Base-by-base conservation (phyloP, 768 basidiomycete genomes). In the Cyathus striatus region DNA sequence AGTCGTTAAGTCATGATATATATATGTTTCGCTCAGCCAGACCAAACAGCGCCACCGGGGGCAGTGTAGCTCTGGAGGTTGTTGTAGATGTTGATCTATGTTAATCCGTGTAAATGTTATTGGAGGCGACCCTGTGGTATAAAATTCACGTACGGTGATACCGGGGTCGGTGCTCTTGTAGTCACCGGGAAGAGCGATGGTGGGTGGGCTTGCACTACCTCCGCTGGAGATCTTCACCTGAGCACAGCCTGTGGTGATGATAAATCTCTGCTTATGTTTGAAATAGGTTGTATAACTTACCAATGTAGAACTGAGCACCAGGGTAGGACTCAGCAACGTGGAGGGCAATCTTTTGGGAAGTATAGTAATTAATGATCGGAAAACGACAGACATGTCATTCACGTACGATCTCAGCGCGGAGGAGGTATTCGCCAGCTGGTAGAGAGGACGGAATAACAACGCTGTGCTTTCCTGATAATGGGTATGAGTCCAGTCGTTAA, bases 41-140 rank as follows among this genome's bases (percentile, higher is more conserved):
- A 60, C 68, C 68, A 70, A 43, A 70, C 66, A 33, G 62, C 41
- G 32, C 57, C 57, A 42, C 66, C 68, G 17, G 68, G 68, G 38
- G 60, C 51, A 16, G 71, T 75, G 60, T 76, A 76, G 53, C 62
- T 74, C 51, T 75, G 69, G 32, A 75, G 66, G 56, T 77, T 76
- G 64, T 76, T 75, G 63, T 76, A 75, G 49, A 75, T 75, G 64
- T 76, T 75, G 53, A 73, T 57, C 65, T 69, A 23, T 5, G 41
- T 7, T n/a, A n/a, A n/a, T n/a, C n/a, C n/a, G n/a, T 32, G 5
- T 17, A 18, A 39, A 14, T 10, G 33, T 12, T 3, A 33, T 32
- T 23, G 43, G 23, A 30, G 26, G 40, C 16, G 14, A 24, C 7
- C 13, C 9, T 36, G 18, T 43, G 20, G 41, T 16, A 23, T 22